Evolutionary conservation across 257 asterid species (phyloP).

Genomic region (Oldenlandia corymbosa): DNA sequence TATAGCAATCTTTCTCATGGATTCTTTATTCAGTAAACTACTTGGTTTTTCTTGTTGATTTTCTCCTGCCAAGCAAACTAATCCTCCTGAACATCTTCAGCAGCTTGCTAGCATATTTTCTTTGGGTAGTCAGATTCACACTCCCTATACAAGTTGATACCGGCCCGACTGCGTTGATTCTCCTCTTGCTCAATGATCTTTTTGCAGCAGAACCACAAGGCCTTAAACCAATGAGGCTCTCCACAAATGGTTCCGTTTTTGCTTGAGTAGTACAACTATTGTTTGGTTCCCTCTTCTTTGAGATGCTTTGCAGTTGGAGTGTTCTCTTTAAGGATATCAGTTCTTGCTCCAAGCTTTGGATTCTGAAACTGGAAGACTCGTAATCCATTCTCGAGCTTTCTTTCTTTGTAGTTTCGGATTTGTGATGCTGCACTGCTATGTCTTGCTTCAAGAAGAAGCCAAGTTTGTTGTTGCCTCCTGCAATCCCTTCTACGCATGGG

Average conservation of each 20-base stretch:
- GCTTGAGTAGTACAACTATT: not conserved
- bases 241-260: conserved; percentile 27
- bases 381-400: conserved; percentile 41
- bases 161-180: conserved; percentile 31
- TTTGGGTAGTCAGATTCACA: conserved; percentile 50
- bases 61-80: conserved; percentile 45
- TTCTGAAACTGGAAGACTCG: conserved; percentile 66
- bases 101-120: conserved; percentile 42
- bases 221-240: conserved; percentile 10
- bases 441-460: conserved; percentile 42
- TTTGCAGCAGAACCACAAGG: conserved; percentile 28
- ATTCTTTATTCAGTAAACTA: no score
- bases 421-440: conserved; percentile 15
- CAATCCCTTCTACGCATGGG: conserved; percentile 31
- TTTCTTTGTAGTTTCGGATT: conserved; percentile 20
- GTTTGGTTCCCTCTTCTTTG: conserved; percentile 27
- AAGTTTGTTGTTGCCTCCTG: conserved; percentile 32
- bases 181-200: conserved; percentile 44
- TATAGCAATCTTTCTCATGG: no score
- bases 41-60: conserved; percentile 33
- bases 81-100: conserved; percentile 44
- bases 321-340: conserved; percentile 46
- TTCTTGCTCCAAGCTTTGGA: conserved; percentile 60
- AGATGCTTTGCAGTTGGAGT: conserved; percentile 32
- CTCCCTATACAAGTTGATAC: conserved; percentile 46